A percentile compares a stretch with the other conserved stretches of the same genome.
Conservation (phyloP, 768 basidiomycete species). For the Rhizopogon salebrosus region DNA sequence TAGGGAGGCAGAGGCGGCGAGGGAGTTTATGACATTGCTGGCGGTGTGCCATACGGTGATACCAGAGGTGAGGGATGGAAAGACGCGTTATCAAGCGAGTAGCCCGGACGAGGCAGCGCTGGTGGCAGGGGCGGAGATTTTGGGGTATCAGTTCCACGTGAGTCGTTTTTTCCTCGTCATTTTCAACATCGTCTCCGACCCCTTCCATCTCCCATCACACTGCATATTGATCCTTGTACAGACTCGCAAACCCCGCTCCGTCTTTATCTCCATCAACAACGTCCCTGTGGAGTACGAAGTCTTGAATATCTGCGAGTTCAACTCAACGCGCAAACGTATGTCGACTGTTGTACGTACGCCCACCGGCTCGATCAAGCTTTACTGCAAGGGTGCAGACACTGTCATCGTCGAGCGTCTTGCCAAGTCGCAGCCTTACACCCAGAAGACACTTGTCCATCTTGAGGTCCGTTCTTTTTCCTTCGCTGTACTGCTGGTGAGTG, state of each 20-base stretch:
- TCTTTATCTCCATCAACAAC: constrained; percentile 81
- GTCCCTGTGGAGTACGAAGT: constrained; percentile 77
- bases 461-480: constrained; percentile 50
- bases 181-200: not conserved
- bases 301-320: constrained; percentile 98
- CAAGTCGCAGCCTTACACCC: constrained; percentile 77
- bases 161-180: constrained; percentile 26
- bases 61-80: constrained; percentile 85
- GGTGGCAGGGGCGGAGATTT: constrained; percentile 86
- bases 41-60: constrained; percentile 99
- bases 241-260: constrained; percentile 95
- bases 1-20: constrained; percentile 47
- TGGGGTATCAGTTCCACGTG: constrained; percentile 94
- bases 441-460: constrained; percentile 83
- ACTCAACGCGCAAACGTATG: constrained; percentile 97
- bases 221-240: constrained; percentile 23
- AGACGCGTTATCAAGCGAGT: constrained; percentile 90
- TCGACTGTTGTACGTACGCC: constrained; percentile 87
- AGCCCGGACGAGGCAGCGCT: constrained; percentile 98
- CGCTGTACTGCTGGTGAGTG: not conserved
- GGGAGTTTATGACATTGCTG: constrained; percentile 76
- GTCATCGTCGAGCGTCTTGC: constrained; percentile 93
- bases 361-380: constrained; percentile 89
- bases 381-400: constrained; percentile 96
- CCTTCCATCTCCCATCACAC: not conserved